A percentile compares a stretch with the other conserved stretches of the same genome.
Evolutionary conservation across 495 filamentous ascomycete species (phyloP).

Genomic region (Darksidea phi): DNA sequence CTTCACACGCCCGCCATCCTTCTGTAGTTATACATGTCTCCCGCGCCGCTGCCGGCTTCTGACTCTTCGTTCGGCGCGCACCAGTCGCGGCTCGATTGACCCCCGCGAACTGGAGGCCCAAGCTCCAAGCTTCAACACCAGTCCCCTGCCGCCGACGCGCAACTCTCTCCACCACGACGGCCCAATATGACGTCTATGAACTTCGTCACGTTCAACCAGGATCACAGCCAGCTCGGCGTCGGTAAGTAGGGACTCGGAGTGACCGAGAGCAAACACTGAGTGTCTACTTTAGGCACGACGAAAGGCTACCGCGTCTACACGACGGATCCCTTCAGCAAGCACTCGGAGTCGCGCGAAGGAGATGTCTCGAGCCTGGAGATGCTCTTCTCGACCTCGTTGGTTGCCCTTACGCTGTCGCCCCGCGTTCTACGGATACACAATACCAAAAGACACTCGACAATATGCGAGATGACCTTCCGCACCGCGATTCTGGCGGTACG

Average conservation of each 20-base stretch:
- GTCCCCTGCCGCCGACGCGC: background rate
- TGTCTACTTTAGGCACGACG: constrained; percentile 61
- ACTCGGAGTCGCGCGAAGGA: constrained; percentile 87
- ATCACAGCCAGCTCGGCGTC: constrained; percentile 93
- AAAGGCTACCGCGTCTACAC: constrained; percentile 94
- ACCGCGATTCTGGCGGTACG: constrained; percentile 89
- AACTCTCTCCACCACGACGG: background rate
- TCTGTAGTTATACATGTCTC: constrained; percentile 7
- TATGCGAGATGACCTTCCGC: constrained; percentile 97
- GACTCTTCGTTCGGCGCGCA: background rate
- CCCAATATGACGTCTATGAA: constrained; percentile 60
- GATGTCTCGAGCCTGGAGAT: constrained; percentile 95
- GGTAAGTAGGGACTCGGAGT: constrained; percentile 53
- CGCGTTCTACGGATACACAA: constrained; percentile 91
- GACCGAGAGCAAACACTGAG: background rate
- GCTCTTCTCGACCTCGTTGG: constrained; percentile 98
- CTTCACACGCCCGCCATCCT: background rate
- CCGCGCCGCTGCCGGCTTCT: background rate
- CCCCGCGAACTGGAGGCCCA: constrained; percentile 8
- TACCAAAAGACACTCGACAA: constrained; percentile 93
- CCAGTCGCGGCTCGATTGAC: background rate
- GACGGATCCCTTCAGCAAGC: constrained; percentile 90
- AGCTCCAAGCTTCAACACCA: constrained; percentile 3
- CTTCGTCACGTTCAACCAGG: constrained; percentile 98
- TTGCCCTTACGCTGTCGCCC: constrained; percentile 86